These are phyloP conservation scores for Pseudohalonectria lignicola DNA, from an alignment of 2,329 filamentous ascomycete species.

Conservation along the genomic window DNA sequence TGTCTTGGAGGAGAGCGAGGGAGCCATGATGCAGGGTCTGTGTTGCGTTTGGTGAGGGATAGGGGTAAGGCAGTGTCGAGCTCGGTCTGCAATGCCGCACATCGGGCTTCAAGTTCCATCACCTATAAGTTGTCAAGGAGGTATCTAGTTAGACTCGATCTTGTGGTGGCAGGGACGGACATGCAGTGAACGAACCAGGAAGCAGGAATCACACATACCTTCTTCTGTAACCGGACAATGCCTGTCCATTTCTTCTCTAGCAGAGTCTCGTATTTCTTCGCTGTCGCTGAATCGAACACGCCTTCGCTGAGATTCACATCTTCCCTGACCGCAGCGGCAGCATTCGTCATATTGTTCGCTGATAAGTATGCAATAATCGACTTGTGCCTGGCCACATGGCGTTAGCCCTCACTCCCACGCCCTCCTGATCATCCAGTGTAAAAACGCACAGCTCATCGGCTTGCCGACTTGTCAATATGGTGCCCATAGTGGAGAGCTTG, in stretches of 20 bases:
- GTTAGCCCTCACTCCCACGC: background rate
- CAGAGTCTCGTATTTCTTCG: constrained; percentile 89
- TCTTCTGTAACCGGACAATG: constrained; percentile 88
- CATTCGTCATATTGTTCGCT: constrained; percentile 59
- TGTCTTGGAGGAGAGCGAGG: constrained; percentile 57
- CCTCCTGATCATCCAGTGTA: constrained; percentile 6
- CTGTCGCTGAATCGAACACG: constrained; percentile 65
- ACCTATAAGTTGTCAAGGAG: constrained; percentile 50
- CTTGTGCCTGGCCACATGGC: constrained; percentile 57
- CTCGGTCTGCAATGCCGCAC: constrained; percentile 64
- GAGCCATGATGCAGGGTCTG: constrained; percentile 79
- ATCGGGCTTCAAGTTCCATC: constrained; percentile 80
- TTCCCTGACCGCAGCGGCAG: constrained; percentile 60
- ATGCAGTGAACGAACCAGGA: background rate
- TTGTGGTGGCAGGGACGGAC: too few relatives aligned
- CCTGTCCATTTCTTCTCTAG: constrained; percentile 99
- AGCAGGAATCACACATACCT: constrained; percentile 40
- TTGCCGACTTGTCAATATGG: constrained; percentile 66
- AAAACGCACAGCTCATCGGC: constrained; percentile 74
- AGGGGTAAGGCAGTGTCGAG: constrained; percentile 70
- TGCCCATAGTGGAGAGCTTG: constrained; percentile 45
- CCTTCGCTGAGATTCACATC: constrained; percentile 64
- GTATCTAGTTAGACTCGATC: constrained; percentile 2
- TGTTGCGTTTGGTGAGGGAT: constrained; percentile 67
- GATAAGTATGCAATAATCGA: constrained; percentile 83